Evolutionary conservation across 2,329 filamentous ascomycete genomes (phyloP), one percentile per base, ranked within the genome.

Genomic region (Blastomyces percursus): DNA sequence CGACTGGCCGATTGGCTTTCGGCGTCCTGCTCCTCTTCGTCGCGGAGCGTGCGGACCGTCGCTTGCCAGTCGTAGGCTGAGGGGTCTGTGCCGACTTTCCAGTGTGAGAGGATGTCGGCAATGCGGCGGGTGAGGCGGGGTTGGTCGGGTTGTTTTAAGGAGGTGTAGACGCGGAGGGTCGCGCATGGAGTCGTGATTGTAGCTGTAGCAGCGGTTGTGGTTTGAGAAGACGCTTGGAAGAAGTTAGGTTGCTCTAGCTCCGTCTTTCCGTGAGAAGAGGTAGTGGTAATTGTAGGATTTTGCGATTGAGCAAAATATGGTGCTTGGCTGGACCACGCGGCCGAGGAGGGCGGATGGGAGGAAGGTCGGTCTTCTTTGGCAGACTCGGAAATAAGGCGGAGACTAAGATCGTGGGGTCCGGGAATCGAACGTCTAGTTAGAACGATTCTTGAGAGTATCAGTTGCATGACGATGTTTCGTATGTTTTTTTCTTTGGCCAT

Each of bases 401-500:
- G 6, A 16, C 35, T 3, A 5, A 32, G 19, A 40, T 56, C 52
- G 21, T 24, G 14, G 6, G 9, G 24, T 44, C 5, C 2, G 40
- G 24, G 3, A 11, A 8, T 32, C 16, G 24, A 27, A 30, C 35
- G 38, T 48, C 56, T 59, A 24, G 24, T 59, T 27, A 62, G 8
- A 14, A 38, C 61, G n/a, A 76, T 65, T n/a, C 69, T 69, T 60
- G 75, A 69, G 24, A 77, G 62, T 32, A 70, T 66, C n/a, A 78
- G 63, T 62, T 78, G 75, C 16, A 70, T 71, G 27, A 73, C 69
- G 56, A 77, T 62, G 5, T 67, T 68, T 50, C 76, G 71, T 55
- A 77, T 73, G 11, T 71, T 63, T 63, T 68, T 74, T 62, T 77
- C 76, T 64, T 77, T 78, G 56, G 68, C 67, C 1, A 75, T 69